Evolutionary conservation across 1,284 basidiomycete species (phyloP), one percentile per base, ranked within the genome.

Genomic region (Malassezia sympodialis): DNA sequence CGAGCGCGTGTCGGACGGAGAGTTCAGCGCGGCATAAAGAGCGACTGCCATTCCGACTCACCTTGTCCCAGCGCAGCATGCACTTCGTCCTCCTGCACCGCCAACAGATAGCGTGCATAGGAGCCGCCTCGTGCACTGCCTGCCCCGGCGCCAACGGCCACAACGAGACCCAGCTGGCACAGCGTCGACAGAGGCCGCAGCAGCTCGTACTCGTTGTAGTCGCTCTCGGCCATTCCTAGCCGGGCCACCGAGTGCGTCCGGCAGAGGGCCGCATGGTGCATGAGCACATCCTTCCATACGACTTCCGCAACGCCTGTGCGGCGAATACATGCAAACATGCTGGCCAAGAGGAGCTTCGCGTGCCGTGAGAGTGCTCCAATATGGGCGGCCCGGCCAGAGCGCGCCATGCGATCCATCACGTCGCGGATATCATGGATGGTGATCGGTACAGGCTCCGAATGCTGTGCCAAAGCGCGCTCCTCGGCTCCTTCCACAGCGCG

Each of bases 381-480:
- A 52, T 72, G 69, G 10, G 59, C 56, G 0, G 61, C 85, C 0
- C 86, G 87, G 1, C 91, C 90, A 56, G 86, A 90, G 62, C 87
- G 88, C 66, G 90, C 88, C 87, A 96, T 89, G 26, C 83, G 82
- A 67, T 84, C 83, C 58, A 93, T 85, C 15, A 96, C 88, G 37
- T 83, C 81, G 61, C 81, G 82, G 64, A 94, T 84, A 62, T 94
- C 86, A 24, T 80, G 80, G 1, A 83, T 82, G 19, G 80, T 80
- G 10, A 90, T 88, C 0, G 82, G 78, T 31, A 76, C 31, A 78
- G 73, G 53, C 79, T 79, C 49, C 42, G 52, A 39, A 42, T 46
- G 28, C 51, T 31, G 6, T 83, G 82, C n/a, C 1, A 32, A 10
- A 3, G 55, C 44, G 12, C 55, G 50, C 26, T 56, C 47, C 19